Evolutionary conservation across 805 yeast species (phyloP).

Genomic region (Candida corydali): DNA sequence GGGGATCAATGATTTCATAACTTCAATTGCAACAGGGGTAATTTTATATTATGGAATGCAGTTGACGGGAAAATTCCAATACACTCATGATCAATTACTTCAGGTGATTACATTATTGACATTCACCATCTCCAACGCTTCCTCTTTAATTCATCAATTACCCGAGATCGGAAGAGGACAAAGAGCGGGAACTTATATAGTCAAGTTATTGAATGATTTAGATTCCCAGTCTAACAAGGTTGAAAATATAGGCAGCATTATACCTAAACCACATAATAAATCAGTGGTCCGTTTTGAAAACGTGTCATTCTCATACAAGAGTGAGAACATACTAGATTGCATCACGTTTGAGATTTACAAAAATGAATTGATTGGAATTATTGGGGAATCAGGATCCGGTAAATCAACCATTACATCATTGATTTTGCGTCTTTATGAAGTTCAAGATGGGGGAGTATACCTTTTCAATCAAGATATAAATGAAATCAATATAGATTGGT

Average conservation of each 20-base stretch:
- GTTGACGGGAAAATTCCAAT: constrained; percentile 57
- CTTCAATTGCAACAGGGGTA: constrained; percentile 62
- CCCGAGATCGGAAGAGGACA: constrained; percentile 82
- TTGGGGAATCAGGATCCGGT: constrained; percentile 90
- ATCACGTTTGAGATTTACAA: constrained; percentile 39
- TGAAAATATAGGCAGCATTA: constrained; percentile 34
- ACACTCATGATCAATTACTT: constrained; percentile 54
- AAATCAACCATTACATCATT: constrained; percentile 72
- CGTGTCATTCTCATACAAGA: constrained; percentile 49
- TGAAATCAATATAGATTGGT: constrained; percentile 38
- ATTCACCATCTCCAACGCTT: constrained; percentile 67
- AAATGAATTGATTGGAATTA: constrained; percentile 58
- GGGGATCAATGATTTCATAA: constrained; percentile 51
- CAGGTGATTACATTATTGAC: constrained; percentile 68
- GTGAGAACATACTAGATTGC: constrained; percentile 30
- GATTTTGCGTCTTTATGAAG: constrained; percentile 49
- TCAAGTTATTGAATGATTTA: constrained; percentile 28
- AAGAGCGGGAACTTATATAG: constrained; percentile 56
- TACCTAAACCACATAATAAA: constrained; percentile 17
- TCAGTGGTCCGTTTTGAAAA: constrained; percentile 37
- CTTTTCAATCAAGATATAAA: constrained; percentile 40
- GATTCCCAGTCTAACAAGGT: constrained; percentile 6
- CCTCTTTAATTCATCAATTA: constrained; percentile 55
- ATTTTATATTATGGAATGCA: constrained; percentile 76
- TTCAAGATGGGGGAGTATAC: constrained; percentile 27